Percentiles rank a stretch among this genome's conserved stretches.
Conservation (phyloP, 495 filamentous ascomycete genomes). For the Aspergillus ellipticus region DNA sequence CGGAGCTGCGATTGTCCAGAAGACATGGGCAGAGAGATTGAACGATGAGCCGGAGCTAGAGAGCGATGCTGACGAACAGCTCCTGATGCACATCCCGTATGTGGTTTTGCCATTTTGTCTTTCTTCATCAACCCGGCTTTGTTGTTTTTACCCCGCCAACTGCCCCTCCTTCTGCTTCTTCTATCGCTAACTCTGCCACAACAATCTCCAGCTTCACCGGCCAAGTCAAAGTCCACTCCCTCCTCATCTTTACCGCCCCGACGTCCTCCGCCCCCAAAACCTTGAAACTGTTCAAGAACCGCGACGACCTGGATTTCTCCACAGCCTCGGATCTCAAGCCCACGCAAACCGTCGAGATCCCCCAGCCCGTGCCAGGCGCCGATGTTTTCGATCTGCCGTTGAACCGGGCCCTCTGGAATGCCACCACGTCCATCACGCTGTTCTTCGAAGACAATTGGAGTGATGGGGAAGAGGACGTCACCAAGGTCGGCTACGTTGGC, state of each 20-base stretch:
- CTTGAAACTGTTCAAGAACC: slow-evolving; percentile 80
- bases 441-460: slow-evolving; percentile 72
- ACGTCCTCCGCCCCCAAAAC: slow-evolving; percentile 72
- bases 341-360: slow-evolving; percentile 74
- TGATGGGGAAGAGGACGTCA: slow-evolving; percentile 69
- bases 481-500: slow-evolving; percentile 75
- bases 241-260: slow-evolving; percentile 75
- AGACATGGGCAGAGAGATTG: slow-evolving; percentile 83
- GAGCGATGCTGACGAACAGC: slow-evolving; percentile 87
- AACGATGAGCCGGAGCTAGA: slow-evolving; percentile 65
- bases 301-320: slow-evolving; percentile 79
- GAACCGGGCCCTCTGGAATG: slow-evolving; percentile 83
- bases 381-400: slow-evolving; percentile 84
- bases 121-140: too few relatives aligned
- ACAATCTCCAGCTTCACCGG: slow-evolving; percentile 71
- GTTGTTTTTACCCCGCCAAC: slow-evolving; percentile 23
- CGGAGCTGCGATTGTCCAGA: slow-evolving; percentile 74
- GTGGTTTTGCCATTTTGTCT: slow-evolving; percentile 27
- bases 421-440: slow-evolving; percentile 67
- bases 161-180: slow-evolving; percentile 27
- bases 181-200: not conserved
- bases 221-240: slow-evolving; percentile 84
- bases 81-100: slow-evolving; percentile 90
- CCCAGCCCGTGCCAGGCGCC: slow-evolving; percentile 57
- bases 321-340: slow-evolving; percentile 63